These are phyloP conservation scores for Brassica juncea DNA, from an alignment of 345 rosid species.

Conservation along the genomic window DNA sequence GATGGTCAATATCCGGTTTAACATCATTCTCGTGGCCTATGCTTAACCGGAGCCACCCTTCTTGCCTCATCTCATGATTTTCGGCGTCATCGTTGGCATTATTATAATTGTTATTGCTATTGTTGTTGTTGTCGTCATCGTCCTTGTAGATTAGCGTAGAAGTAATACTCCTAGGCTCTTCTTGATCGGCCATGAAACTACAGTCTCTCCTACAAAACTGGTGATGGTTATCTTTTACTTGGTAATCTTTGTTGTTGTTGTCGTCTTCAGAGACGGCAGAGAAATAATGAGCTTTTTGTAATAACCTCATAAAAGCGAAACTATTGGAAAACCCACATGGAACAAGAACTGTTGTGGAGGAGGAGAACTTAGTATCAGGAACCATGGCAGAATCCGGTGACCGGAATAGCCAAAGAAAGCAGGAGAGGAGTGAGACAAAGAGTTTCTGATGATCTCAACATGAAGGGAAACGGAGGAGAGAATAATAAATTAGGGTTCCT, in stretches of 20 bases:
- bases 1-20: conserved; percentile 33
- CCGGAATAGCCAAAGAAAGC: conserved; percentile 42
- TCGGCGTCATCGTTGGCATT: conserved; percentile 4
- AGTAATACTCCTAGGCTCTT: conserved; percentile 64
- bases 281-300: conserved; percentile 51
- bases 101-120: neutral
- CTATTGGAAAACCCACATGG: conserved; percentile 45
- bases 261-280: conserved; percentile 37
- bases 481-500: conserved; percentile 28
- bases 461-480: conserved; percentile 16
- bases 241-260: conserved; percentile 32
- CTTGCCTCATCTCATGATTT: conserved; percentile 39
- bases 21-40: conserved; percentile 49
- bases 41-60: conserved; percentile 84
- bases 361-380: conserved; percentile 48
- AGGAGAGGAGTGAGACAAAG: conserved; percentile 15
- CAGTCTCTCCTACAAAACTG: conserved; percentile 30
- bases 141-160: conserved; percentile 67
- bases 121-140: conserved; percentile 26
- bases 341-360: conserved; percentile 31
- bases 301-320: conserved; percentile 52
- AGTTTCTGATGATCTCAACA: conserved; percentile 36
- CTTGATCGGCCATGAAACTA: conserved; percentile 71
- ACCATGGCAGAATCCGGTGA: conserved; percentile 68
- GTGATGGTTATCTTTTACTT: conserved; percentile 17